phyloP scores from a whole-genome alignment of 78 protist species.

The Speleostelium caveatum region DNA sequence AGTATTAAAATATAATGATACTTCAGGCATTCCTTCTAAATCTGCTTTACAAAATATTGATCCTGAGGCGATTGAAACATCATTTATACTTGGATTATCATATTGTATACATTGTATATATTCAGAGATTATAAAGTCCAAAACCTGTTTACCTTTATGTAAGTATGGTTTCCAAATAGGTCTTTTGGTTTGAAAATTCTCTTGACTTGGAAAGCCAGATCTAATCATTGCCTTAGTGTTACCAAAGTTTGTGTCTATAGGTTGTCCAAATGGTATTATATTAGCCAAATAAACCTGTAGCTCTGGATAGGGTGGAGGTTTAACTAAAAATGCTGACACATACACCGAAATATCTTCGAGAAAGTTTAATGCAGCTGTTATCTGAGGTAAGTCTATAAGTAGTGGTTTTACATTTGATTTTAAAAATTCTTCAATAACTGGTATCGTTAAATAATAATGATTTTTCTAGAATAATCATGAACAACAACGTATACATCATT shows the following conservation, averaged over 20 bases:
- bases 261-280: constrained; percentile 81
- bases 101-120: constrained; percentile 35
- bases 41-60: constrained; percentile 44
- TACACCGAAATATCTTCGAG: constrained; percentile 49
- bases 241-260: constrained; percentile 58
- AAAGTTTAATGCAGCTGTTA: constrained; percentile 68
- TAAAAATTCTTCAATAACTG: constrained; percentile 52
- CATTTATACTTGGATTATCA: constrained; percentile 57
- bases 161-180: constrained; percentile 64
- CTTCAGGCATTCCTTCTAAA: constrained; percentile 77
- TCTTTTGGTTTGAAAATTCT: constrained; percentile 34
- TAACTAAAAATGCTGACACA: constrained; percentile 17
- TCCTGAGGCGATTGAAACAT: constrained; percentile 32
- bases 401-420: constrained; percentile 18
- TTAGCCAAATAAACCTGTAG: constrained; percentile 60
- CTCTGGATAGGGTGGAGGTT: constrained; percentile 78
- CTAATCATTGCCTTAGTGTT: constrained; percentile 55
- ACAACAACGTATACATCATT: too few species aligned
- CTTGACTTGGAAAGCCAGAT: constrained; percentile 42
- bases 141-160: constrained; percentile 68
- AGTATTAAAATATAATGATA: constrained; percentile 36
- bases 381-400: constrained; percentile 46
- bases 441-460: constrained; percentile 40
- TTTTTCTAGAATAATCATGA: too few species aligned
- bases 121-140: constrained; percentile 56